A percentile compares a stretch with the other conserved stretches of the same genome.
Conservation (phyloP, 345 rosid genomes). For the Salix dunnii region DNA sequence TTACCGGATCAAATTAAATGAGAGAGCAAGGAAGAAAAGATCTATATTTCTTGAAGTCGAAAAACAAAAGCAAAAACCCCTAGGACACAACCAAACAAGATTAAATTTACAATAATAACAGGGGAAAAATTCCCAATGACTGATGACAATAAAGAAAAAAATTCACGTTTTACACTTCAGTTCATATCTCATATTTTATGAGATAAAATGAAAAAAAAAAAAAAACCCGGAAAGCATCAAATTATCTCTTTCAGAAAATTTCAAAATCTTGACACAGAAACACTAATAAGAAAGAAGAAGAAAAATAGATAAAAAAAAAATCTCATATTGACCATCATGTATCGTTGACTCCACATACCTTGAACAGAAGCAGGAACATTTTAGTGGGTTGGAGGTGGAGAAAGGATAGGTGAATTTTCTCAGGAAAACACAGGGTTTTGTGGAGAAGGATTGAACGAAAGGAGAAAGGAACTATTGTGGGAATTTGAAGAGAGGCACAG, state of each 20-base stretch:
- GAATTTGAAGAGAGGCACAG: constrained; percentile 7
- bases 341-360: constrained; percentile 12
- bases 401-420: neutral
- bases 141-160: neutral
- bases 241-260: neutral
- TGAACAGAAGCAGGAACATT: constrained; percentile 8
- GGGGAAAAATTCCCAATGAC: neutral
- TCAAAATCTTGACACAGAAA: neutral
- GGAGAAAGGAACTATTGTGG: neutral
- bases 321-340: neutral
- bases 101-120: neutral
- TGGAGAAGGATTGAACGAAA: neutral
- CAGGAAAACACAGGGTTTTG: neutral
- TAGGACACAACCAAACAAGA: constrained; percentile 3
- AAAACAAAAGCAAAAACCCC: neutral
- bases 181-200: neutral
- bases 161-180: neutral
- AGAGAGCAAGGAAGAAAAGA: neutral
- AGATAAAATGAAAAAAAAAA: neutral
- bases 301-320: neutral
- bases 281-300: neutral
- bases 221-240: neutral
- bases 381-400: neutral
- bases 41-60: neutral
- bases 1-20: neutral